Percentiles rank a stretch among this genome's conserved stretches.
phyloP scores from a whole-genome alignment of 257 asterid species.

The Petunia axillaris region DNA sequence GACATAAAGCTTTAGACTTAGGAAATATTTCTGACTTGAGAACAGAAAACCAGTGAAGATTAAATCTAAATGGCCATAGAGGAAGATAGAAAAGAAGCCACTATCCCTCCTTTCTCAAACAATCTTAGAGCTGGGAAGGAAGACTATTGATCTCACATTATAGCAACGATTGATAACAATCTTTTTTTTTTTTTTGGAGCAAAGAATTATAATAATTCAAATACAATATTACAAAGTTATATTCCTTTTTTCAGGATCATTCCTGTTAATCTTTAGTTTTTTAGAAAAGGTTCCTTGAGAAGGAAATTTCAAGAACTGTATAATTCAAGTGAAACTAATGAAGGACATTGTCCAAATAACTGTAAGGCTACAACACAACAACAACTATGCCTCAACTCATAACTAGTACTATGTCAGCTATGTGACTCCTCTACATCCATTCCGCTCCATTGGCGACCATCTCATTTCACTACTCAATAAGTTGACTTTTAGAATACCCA shows the following conservation, averaged over 20 bases:
- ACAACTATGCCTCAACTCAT: slow-evolving; percentile 8
- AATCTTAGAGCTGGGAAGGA: too few species aligned
- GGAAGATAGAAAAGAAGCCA: too few species aligned
- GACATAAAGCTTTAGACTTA: too few species aligned
- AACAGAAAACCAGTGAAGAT: too few species aligned
- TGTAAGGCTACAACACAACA: neutral
- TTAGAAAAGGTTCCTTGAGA: slow-evolving; percentile 3
- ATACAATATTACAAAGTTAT: too few species aligned
- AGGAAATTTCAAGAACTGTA: slow-evolving; percentile 20
- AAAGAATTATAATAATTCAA: too few species aligned
- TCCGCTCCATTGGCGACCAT: neutral
- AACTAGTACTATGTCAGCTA: slow-evolving; percentile 7
- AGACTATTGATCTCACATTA: neutral
- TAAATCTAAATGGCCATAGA: too few species aligned
- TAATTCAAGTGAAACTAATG: neutral
- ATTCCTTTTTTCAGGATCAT: neutral
- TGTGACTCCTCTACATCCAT: neutral
- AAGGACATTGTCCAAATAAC: neutral
- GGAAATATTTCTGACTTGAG: too few species aligned
- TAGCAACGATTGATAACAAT: neutral
- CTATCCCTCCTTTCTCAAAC: too few species aligned
- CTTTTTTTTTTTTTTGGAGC: too few species aligned
- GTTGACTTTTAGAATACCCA: neutral
- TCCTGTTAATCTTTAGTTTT: neutral
- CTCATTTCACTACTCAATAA: neutral